Evolutionary conservation across 257 asterid species (phyloP).

Genomic region (Solanum ossicruentum): DNA sequence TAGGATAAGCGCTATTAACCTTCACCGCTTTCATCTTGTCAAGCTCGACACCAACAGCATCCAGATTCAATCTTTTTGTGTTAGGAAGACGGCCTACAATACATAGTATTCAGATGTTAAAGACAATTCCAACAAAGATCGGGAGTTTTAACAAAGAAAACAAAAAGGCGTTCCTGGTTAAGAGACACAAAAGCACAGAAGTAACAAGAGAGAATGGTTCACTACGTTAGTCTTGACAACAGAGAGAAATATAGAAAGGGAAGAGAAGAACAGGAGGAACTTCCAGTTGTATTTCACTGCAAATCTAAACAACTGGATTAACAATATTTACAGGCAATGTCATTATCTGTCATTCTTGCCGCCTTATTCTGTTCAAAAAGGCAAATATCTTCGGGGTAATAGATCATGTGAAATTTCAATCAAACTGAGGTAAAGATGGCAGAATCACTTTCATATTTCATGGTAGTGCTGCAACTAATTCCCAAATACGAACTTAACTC

Average conservation of each 20-base stretch:
- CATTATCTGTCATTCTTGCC: neutral
- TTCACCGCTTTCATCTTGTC: conserved; percentile 60
- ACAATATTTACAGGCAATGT: neutral
- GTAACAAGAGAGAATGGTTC: neutral
- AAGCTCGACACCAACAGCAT: conserved; percentile 72
- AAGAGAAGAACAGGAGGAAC: neutral
- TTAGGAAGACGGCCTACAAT: conserved; percentile 83
- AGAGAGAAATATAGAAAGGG: neutral
- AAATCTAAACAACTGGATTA: neutral
- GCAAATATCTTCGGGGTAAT: neutral
- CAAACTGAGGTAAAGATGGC: neutral
- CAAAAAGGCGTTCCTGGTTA: neutral
- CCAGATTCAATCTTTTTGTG: conserved; percentile 79
- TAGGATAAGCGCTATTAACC: conserved; percentile 28
- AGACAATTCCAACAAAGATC: neutral
- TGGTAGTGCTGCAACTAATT: neutral
- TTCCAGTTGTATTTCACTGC: neutral
- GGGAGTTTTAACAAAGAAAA: neutral
- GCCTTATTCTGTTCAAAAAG: neutral
- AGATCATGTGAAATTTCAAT: neutral
- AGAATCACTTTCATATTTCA: neutral
- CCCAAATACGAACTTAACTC: neutral
- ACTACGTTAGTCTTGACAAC: neutral
- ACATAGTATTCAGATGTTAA: neutral
- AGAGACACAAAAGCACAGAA: neutral